Evolutionary conservation across 2,329 filamentous ascomycete species (phyloP), one percentile per base, ranked within the genome.

Genomic region (Chaetomium globosum): DNA sequence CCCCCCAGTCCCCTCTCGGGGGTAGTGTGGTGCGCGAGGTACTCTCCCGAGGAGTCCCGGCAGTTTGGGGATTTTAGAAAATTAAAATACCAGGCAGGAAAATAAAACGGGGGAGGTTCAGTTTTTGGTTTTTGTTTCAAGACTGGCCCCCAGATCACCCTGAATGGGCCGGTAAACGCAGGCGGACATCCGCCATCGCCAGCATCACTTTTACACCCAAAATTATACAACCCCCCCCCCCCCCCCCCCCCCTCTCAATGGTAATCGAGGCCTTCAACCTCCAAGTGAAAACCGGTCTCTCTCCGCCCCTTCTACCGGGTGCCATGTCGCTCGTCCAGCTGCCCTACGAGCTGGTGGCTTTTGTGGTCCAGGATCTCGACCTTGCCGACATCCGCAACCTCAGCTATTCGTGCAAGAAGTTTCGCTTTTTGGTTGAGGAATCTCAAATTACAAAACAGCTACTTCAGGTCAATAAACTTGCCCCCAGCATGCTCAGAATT

Each of bases 331-430:
- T 80, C 26, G 65, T 74, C 43, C 69, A 65, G 19, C 65, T 91
- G 13, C 88, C 89, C 0, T 87, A 85, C 72, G 89, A 91, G 75
- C 79, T 91, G n/a, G 76, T 89, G 31, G 83, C 84, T 58, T 80
- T 84, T 59, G 82, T 91, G 59, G 80, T 83, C 8, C 77, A 78
- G 7, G 76, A 80, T 63, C 79, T 91, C 43, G 79, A 83, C 21
- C 76, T 88, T 30, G 80, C 85, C 55, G 86, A 89, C 68, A 79
- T 86, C 48, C 81, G 87, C 65, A 79, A 83, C 67, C 76, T 90
- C 52, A 82, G 83, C 49, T 78, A 80, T 54, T 81, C 81, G 51
- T 85, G 84, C 67, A 79, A 75, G 6, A 78, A 80, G 23, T 79
- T 91, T 36, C 76, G 78, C 64, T 80, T 77, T 36, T 72, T 87